Conservation (phyloP, 2,329 filamentous ascomycete genomes). For the Trichoderma simmonsii region DNA sequence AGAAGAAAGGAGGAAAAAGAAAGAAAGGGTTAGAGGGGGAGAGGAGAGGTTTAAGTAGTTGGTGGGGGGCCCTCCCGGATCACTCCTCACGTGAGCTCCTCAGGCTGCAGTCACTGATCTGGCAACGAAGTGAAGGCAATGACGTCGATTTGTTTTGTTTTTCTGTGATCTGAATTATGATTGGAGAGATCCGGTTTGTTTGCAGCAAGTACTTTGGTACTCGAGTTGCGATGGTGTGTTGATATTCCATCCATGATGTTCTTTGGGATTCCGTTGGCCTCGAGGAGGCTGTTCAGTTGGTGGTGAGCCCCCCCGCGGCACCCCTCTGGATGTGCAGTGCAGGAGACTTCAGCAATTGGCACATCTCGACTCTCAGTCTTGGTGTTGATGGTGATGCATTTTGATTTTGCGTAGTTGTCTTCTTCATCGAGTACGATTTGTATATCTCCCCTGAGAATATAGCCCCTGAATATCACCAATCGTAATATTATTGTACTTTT, state of each 20-base stretch:
- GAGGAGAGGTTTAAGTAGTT: constrained; percentile 19
- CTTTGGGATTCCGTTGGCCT: neutral
- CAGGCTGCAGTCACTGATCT: constrained; percentile 5
- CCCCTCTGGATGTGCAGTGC: neutral
- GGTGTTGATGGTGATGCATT: neutral
- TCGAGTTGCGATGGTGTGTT: neutral
- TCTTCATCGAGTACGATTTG: neutral
- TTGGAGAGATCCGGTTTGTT: neutral
- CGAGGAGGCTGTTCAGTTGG: neutral
- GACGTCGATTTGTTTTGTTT: neutral
- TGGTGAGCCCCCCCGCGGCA: neutral
- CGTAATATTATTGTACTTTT: neutral
- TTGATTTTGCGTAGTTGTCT: neutral
- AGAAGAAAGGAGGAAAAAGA: constrained; percentile 10
- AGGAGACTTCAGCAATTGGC: no score
- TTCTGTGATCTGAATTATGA: neutral
- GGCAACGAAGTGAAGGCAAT: neutral
- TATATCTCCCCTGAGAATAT: neutral
- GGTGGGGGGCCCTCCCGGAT: constrained; percentile 1
- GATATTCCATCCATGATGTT: neutral
- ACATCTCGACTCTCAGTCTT: neutral
- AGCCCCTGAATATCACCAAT: neutral
- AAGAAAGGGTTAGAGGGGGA: neutral
- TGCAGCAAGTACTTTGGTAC: neutral
- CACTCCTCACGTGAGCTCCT: constrained; percentile 17